These are phyloP conservation scores for Lipomyces anomalus DNA, from an alignment of 805 yeast species.

Conservation along the genomic window DNA sequence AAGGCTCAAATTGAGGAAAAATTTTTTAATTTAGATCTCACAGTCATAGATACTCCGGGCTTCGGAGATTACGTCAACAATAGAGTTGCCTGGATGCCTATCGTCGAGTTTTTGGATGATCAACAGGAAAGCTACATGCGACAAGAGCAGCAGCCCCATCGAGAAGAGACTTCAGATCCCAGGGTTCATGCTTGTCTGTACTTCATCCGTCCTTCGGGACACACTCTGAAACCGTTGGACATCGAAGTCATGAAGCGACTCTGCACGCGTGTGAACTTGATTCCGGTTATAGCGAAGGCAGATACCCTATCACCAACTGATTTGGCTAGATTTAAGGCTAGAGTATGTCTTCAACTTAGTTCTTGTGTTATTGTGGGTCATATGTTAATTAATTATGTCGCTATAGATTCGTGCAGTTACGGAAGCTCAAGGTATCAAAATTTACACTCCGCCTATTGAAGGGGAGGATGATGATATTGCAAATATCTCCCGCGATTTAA, in stretches of 20 bases:
- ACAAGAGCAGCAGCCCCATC: slow-evolving; percentile 72
- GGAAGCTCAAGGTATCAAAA: slow-evolving; percentile 48
- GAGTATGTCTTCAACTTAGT: slow-evolving; percentile 22
- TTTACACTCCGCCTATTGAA: slow-evolving; percentile 48
- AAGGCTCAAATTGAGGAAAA: slow-evolving; percentile 55
- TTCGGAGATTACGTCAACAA: slow-evolving; percentile 69
- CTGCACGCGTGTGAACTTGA: slow-evolving; percentile 65
- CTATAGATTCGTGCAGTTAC: slow-evolving; percentile 43
- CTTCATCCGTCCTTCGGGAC: slow-evolving; percentile 66
- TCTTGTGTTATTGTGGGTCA: neutral
- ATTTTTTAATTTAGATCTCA: slow-evolving; percentile 53
- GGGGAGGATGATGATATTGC: slow-evolving; percentile 33
- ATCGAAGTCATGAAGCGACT: slow-evolving; percentile 67
- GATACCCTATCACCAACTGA: slow-evolving; percentile 65
- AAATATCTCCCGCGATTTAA: slow-evolving; percentile 26
- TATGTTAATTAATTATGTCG: slow-evolving; percentile 1
- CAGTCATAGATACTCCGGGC: slow-evolving; percentile 68
- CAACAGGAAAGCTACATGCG: slow-evolving; percentile 63
- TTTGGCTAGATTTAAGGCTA: slow-evolving; percentile 46
- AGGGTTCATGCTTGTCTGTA: slow-evolving; percentile 83
- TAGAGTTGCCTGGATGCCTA: slow-evolving; percentile 58
- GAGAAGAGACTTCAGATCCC: slow-evolving; percentile 49
- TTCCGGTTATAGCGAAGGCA: slow-evolving; percentile 77
- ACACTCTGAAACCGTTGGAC: slow-evolving; percentile 59
- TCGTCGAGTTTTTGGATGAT: slow-evolving; percentile 70